These are phyloP conservation scores for Aspergillus persii DNA, from an alignment of 2,329 filamentous ascomycete genomes.

Conservation along the genomic window DNA sequence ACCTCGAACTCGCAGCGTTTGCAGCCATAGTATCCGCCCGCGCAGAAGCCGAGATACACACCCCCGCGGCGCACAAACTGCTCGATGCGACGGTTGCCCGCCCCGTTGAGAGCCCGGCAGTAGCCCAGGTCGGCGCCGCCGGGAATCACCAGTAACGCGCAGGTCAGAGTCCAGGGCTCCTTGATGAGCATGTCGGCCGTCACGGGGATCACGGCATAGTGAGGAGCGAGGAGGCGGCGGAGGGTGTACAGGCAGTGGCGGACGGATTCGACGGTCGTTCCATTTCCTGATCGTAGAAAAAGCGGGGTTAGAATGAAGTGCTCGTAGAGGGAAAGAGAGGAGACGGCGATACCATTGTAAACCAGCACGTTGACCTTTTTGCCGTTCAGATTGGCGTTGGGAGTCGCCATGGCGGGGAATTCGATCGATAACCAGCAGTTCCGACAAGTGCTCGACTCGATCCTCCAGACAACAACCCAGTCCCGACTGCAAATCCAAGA, in stretches of 20 bases:
- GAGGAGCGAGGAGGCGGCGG: slow-evolving; percentile 78
- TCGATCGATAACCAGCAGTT: not conserved
- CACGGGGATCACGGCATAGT: slow-evolving; percentile 89
- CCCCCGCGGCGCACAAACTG: slow-evolving; percentile 86
- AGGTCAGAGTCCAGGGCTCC: slow-evolving; percentile 86
- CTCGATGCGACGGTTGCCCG: slow-evolving; percentile 78
- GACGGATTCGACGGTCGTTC: slow-evolving; percentile 83
- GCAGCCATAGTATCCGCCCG: slow-evolving; percentile 88
- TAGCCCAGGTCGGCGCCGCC: slow-evolving; percentile 94
- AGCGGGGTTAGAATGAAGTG: slow-evolving; percentile 9
- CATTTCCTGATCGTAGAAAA: slow-evolving; percentile 60
- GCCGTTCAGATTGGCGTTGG: slow-evolving; percentile 52
- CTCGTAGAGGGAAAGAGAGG: slow-evolving; percentile 21
- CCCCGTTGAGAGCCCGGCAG: slow-evolving; percentile 80
- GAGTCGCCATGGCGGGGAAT: slow-evolving; percentile 27
- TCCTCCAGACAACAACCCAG: not conserved
- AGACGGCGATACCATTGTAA: slow-evolving; percentile 67
- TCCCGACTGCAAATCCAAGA: slow-evolving; percentile 10
- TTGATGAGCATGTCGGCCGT: slow-evolving; percentile 75
- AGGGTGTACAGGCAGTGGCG: slow-evolving; percentile 85
- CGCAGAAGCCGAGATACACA: slow-evolving; percentile 85
- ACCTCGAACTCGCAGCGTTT: slow-evolving; percentile 87
- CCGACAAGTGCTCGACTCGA: not conserved
- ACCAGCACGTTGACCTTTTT: slow-evolving; percentile 84
- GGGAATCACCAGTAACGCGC: slow-evolving; percentile 85